phyloP scores from a whole-genome alignment of 208 protist genomes.

The Naegleria fowleri region DNA sequence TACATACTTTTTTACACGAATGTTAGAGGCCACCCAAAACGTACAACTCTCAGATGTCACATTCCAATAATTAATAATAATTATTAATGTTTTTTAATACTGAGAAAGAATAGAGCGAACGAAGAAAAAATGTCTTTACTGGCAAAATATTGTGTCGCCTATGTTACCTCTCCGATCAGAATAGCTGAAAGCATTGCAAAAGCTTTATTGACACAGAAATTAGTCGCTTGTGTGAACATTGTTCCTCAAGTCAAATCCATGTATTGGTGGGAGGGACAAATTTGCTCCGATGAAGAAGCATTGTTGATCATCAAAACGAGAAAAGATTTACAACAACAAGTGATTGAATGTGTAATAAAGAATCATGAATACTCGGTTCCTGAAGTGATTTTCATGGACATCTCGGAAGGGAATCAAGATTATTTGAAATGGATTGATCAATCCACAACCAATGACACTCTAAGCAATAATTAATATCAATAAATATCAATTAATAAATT shows the following conservation, averaged over 20 bases:
- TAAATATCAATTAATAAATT: too few relatives aligned
- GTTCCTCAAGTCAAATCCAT: neutral
- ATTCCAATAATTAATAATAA: too few relatives aligned
- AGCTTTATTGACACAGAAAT: neutral
- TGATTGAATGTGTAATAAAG: neutral
- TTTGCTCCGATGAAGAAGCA: neutral
- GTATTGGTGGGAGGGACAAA: slow-evolving; percentile 22
- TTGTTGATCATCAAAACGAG: neutral
- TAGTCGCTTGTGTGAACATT: slow-evolving; percentile 8
- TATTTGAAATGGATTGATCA: slow-evolving; percentile 7
- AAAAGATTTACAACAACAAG: neutral
- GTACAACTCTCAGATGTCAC: too few relatives aligned
- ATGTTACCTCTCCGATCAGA: neutral
- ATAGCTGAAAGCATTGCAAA: neutral
- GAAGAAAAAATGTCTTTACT: neutral
- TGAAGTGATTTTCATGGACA: slow-evolving; percentile 3
- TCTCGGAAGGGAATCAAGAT: neutral
- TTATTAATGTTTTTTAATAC: too few relatives aligned
- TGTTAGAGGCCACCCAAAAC: too few relatives aligned
- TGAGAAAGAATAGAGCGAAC: too few relatives aligned
- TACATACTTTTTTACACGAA: too few relatives aligned
- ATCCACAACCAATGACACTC: neutral
- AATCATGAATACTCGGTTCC: neutral
- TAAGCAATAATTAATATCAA: too few relatives aligned
- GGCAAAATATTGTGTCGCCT: neutral